Evolutionary conservation across 1,139 yeast genomes (phyloP).

Genomic region (Taphrina populina): DNA sequence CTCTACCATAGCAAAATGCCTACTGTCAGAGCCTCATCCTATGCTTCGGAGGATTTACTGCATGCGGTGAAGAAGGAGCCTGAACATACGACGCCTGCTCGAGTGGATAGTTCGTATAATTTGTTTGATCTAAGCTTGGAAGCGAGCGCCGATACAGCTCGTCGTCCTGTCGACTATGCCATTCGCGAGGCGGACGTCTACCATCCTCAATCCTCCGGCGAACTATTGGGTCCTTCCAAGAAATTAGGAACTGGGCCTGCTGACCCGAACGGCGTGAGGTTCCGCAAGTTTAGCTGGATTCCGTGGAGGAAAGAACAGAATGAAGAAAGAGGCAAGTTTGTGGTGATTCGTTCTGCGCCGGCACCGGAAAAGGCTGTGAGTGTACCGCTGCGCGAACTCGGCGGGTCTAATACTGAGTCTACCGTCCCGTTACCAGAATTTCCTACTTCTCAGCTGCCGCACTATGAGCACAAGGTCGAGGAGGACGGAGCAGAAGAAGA

Average conservation of each 20-base stretch:
- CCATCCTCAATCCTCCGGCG: constrained; percentile 21
- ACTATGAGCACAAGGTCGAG: too few relatives aligned
- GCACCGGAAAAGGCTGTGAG: constrained; percentile 21
- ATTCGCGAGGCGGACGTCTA: constrained; percentile 47
- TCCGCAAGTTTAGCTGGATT: constrained; percentile 33
- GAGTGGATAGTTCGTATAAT: constrained; percentile 17
- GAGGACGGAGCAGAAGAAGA: constrained; percentile 8
- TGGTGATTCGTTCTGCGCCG: constrained; percentile 40
- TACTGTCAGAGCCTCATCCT: not conserved
- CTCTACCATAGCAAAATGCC: not conserved
- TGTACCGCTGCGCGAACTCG: constrained; percentile 9
- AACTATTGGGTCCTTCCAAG: constrained; percentile 32
- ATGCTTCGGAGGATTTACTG: constrained; percentile 1
- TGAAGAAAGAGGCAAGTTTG: constrained; percentile 38
- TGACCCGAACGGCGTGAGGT: constrained; percentile 41
- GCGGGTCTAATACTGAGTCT: not conserved
- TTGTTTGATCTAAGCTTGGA: constrained; percentile 23
- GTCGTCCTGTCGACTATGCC: constrained; percentile 44
- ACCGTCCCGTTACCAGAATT: not conserved
- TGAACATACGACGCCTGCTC: constrained; percentile 9
- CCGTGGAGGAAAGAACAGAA: constrained; percentile 36
- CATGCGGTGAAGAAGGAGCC: not conserved
- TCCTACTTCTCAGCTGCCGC: too few relatives aligned
- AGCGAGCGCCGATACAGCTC: constrained; percentile 25
- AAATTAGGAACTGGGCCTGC: constrained; percentile 41